Percentiles rank a stretch among this genome's conserved stretches.
Evolutionary conservation across 805 yeast species (phyloP).

Genomic region (Saccharomycopsis sp.): DNA sequence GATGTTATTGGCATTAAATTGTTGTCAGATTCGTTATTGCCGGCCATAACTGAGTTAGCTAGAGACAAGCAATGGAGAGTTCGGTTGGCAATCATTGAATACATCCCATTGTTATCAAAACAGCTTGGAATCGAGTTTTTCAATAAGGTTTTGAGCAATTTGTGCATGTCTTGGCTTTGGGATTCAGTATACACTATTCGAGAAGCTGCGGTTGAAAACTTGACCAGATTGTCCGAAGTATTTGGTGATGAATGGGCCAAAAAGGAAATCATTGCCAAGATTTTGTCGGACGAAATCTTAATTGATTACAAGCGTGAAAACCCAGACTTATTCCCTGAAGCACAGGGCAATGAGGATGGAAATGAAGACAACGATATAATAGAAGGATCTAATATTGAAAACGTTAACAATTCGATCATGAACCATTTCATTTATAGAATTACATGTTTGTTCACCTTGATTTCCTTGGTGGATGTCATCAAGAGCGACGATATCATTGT

Average conservation of each 20-base stretch:
- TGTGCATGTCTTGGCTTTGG: conserved; percentile 98
- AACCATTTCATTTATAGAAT: conserved; percentile 83
- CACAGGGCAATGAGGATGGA: conserved; percentile 28
- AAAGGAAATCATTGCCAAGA: conserved; percentile 69
- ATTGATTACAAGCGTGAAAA: conserved; percentile 28
- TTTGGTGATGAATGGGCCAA: conserved; percentile 96
- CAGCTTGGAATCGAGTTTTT: conserved; percentile 92
- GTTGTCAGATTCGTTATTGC: conserved; percentile 79
- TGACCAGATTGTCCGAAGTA: conserved; percentile 71
- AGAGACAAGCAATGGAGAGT: conserved; percentile 98
- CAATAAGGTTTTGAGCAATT: conserved; percentile 81
- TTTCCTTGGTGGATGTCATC: conserved; percentile 73
- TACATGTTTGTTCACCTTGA: conserved; percentile 82
- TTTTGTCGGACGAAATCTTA: conserved; percentile 41
- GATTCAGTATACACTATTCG: conserved; percentile 95
- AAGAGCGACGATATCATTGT: conserved; percentile 46
- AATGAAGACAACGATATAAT: conserved; percentile 32
- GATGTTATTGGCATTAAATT: conserved; percentile 90
- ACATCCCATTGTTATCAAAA: conserved; percentile 88
- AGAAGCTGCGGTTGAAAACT: conserved; percentile 87
- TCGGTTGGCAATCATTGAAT: conserved; percentile 91
- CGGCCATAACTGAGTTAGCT: conserved; percentile 94
- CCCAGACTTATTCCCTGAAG: conserved; percentile 22
- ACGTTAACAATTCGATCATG: conserved; percentile 20
- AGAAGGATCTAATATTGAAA: conserved; percentile 34